Evolutionary conservation across 2,329 filamentous ascomycete genomes (phyloP).

Genomic region (Zymoseptoria crescenta): DNA sequence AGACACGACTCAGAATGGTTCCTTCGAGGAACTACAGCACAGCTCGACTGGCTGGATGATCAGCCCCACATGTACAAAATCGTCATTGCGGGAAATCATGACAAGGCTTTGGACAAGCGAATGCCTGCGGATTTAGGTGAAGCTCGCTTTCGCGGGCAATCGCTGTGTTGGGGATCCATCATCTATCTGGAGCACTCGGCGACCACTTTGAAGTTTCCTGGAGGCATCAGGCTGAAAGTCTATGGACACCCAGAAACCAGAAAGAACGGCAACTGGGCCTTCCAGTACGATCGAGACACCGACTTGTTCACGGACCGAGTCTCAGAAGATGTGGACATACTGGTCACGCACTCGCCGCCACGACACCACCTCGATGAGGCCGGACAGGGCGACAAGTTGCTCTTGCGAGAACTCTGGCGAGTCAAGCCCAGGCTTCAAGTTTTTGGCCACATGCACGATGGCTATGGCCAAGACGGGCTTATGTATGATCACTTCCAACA

Average conservation of each 20-base stretch:
- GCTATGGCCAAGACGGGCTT: slow-evolving; percentile 38
- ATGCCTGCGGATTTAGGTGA: slow-evolving; percentile 6
- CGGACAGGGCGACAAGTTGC: slow-evolving; percentile 24
- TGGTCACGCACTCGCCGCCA: slow-evolving; percentile 36
- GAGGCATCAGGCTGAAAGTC: slow-evolving; percentile 53
- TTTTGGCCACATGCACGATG: slow-evolving; percentile 36
- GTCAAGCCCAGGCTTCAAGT: slow-evolving; percentile 30
- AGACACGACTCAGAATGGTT: slow-evolving; percentile 16
- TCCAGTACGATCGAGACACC: slow-evolving; percentile 32
- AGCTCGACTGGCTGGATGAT: slow-evolving; percentile 15
- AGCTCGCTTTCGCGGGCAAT: slow-evolving; percentile 8
- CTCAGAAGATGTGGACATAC: slow-evolving; percentile 28
- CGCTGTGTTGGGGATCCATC: slow-evolving; percentile 30
- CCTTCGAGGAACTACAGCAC: slow-evolving; percentile 13
- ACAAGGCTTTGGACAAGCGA: slow-evolving; percentile 12
- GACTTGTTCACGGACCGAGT: slow-evolving; percentile 21
- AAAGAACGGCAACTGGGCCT: slow-evolving; percentile 50
- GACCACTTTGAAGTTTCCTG: slow-evolving; percentile 43
- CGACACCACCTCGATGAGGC: slow-evolving; percentile 31
- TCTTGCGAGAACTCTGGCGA: slow-evolving; percentile 19
- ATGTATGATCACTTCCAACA: slow-evolving; percentile 67
- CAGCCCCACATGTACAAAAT: slow-evolving; percentile 18
- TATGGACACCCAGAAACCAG: slow-evolving; percentile 67
- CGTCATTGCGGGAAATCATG: slow-evolving; percentile 22
- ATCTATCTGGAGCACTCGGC: slow-evolving; percentile 29